Evolutionary conservation across 2,329 filamentous ascomycete species (phyloP).

Genomic region (Fusarium phyllophilum): DNA sequence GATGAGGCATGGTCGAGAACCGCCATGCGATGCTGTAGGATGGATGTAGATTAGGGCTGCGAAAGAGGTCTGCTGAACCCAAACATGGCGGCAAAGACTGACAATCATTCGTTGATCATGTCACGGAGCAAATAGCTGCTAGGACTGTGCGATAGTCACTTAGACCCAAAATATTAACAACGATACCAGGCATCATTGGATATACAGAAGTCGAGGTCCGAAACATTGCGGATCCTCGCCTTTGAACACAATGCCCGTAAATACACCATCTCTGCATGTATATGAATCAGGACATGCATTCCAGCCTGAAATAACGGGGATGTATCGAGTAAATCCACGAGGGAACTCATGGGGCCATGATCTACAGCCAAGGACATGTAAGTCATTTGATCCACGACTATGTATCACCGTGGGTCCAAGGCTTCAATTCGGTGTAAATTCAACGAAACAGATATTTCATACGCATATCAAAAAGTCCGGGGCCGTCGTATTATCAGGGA

Average conservation of each 20-base stretch:
- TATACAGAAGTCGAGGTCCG: neutral
- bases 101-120: slow-evolving; percentile 3
- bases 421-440: slow-evolving; percentile 1
- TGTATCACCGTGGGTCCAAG: neutral
- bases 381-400: slow-evolving; percentile 9
- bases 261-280: slow-evolving; percentile 2
- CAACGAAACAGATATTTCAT: neutral
- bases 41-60: neutral
- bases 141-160: neutral
- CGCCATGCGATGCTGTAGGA: neutral
- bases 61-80: slow-evolving; percentile 8
- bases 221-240: neutral
- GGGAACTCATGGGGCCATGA: slow-evolving; percentile 13
- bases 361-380: slow-evolving; percentile 16
- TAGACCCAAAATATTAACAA: neutral
- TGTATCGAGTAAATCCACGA: slow-evolving; percentile 3
- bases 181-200: neutral
- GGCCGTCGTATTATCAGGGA: slow-evolving; percentile 5
- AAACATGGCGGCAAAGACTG: slow-evolving; percentile 8
- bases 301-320: slow-evolving; percentile 3
- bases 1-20: slow-evolving; percentile 19
- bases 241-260: neutral
- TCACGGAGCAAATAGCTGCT: neutral
- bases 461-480: neutral
- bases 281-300: slow-evolving; percentile 1